Evolutionary conservation across 257 asterid genomes (phyloP).

Genomic region (Leonotis leonurus): DNA sequence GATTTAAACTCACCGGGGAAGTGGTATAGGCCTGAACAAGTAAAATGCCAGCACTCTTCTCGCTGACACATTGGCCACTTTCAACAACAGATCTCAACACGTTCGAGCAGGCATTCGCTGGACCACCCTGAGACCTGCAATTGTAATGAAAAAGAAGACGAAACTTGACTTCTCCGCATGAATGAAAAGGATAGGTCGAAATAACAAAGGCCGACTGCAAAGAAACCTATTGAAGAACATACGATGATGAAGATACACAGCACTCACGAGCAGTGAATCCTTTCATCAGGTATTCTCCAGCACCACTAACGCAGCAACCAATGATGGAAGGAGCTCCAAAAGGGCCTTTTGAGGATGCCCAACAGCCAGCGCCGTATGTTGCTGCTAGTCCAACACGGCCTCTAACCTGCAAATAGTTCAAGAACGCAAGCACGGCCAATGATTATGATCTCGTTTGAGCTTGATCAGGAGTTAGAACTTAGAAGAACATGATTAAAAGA

Average conservation of each 20-base stretch:
- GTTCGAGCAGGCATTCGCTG: slow-evolving; percentile 63
- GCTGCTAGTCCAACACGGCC: slow-evolving; percentile 98
- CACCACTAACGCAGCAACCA: slow-evolving; percentile 94
- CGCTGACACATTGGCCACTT: slow-evolving; percentile 29
- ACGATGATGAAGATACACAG: slow-evolving; percentile 70
- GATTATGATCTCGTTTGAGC: neutral
- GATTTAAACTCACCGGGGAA: slow-evolving; percentile 28
- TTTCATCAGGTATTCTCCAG: slow-evolving; percentile 88
- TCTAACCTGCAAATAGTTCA: slow-evolving; percentile 43
- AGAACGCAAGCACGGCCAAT: neutral
- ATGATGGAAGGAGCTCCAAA: slow-evolving; percentile 47
- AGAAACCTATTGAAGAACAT: slow-evolving; percentile 17
- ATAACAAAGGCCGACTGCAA: neutral
- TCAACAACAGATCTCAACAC: slow-evolving; percentile 44
- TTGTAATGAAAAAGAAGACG: no score
- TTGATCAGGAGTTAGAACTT: neutral
- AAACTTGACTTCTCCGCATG: neutral
- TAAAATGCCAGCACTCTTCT: slow-evolving; percentile 67
- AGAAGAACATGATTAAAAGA: neutral
- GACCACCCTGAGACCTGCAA: slow-evolving; percentile 74
- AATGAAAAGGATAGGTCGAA: neutral
- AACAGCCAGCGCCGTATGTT: slow-evolving; percentile 88
- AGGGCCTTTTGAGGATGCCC: slow-evolving; percentile 71
- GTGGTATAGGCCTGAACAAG: slow-evolving; percentile 71
- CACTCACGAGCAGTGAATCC: slow-evolving; percentile 85